These are phyloP conservation scores for Russula sp. DNA, from an alignment of 768 basidiomycete species.

Conservation along the genomic window DNA sequence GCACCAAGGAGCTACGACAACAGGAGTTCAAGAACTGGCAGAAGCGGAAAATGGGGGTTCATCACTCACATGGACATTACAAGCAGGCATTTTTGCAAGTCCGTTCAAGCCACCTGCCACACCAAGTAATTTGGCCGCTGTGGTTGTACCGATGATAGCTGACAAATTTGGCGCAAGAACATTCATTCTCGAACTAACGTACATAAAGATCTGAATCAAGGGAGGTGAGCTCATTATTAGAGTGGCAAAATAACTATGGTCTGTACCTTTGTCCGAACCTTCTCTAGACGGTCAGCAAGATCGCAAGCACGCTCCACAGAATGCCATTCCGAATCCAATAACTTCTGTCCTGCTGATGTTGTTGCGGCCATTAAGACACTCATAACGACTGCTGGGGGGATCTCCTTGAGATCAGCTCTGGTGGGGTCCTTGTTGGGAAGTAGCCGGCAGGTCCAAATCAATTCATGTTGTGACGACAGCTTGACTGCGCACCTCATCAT, in stretches of 20 bases:
- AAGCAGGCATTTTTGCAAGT: constrained; percentile 89
- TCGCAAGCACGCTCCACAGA: constrained; percentile 83
- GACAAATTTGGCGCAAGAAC: constrained; percentile 97
- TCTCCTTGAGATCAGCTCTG: constrained; percentile 70
- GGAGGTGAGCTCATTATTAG: neutral
- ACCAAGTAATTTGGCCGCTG: constrained; percentile 96
- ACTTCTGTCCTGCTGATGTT: constrained; percentile 71
- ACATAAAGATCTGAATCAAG: constrained; percentile 81
- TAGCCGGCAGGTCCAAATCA: neutral
- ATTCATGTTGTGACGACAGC: neutral
- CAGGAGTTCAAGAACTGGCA: neutral
- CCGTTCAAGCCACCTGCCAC: constrained; percentile 91
- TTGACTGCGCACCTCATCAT: constrained; percentile 53
- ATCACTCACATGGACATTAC: constrained; percentile 81
- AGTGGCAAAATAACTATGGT: neutral
- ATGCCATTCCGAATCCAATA: constrained; percentile 65
- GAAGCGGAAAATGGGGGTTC: neutral
- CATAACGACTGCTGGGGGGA: constrained; percentile 89
- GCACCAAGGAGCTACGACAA: constrained; percentile 77
- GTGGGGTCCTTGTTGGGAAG: constrained; percentile 61
- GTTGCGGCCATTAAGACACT: constrained; percentile 94
- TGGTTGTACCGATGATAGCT: constrained; percentile 96
- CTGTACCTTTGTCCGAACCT: constrained; percentile 76
- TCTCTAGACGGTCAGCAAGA: constrained; percentile 81
- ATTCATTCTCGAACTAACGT: constrained; percentile 99